phyloP scores from a whole-genome alignment of 345 rosid species.

The Eucalyptus coolabah region DNA sequence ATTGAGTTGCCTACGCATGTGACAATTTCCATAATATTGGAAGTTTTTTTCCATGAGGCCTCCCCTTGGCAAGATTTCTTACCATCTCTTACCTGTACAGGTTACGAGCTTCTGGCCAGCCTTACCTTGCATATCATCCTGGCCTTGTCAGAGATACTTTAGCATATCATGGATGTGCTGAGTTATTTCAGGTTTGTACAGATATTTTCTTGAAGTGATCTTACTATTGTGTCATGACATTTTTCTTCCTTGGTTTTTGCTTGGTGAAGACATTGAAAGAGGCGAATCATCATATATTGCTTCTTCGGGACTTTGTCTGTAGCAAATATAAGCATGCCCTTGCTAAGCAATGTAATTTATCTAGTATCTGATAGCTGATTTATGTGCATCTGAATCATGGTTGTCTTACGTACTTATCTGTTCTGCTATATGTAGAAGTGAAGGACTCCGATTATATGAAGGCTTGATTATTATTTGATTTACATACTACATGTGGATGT shows the following conservation, averaged over 20 bases:
- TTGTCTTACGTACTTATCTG: neutral
- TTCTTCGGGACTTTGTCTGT: neutral
- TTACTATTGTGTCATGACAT: neutral
- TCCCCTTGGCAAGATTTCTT: neutral
- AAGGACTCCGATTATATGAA: neutral
- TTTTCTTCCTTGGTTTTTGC: neutral
- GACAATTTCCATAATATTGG: neutral
- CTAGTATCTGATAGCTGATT: neutral
- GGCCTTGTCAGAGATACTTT: constrained; percentile 74
- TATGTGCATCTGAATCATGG: neutral
- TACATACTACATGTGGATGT: neutral
- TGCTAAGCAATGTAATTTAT: neutral
- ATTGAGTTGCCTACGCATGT: neutral
- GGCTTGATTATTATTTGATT: neutral
- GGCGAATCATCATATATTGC: neutral
- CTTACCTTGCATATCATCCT: constrained; percentile 80
- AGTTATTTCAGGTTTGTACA: constrained; percentile 76
- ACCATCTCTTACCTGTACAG: constrained; percentile 16
- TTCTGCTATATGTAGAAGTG: neutral
- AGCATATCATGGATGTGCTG: constrained; percentile 99
- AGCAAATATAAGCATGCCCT: neutral
- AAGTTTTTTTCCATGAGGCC: neutral
- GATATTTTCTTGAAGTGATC: neutral
- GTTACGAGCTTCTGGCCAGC: constrained; percentile 70
- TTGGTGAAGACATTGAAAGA: neutral